Conservation (phyloP, 2,329 filamentous ascomycete genomes). For the Fulvia fulva region DNA sequence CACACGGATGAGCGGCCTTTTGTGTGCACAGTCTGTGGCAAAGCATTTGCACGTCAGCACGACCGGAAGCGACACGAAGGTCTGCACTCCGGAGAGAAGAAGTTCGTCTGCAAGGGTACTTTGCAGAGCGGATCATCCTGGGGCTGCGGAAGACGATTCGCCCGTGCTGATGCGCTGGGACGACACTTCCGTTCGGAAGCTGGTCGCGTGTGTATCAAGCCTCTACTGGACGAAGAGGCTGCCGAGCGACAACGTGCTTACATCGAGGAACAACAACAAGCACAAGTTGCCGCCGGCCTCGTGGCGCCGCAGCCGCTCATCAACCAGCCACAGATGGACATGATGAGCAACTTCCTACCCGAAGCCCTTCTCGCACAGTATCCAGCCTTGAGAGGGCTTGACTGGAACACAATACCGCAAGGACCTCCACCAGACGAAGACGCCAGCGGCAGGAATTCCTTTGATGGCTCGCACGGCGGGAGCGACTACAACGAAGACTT, state of each 20-base stretch:
- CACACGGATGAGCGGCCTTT: constrained; percentile 97
- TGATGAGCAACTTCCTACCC: constrained; percentile 68
- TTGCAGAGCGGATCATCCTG: constrained; percentile 78
- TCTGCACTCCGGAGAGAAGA: constrained; percentile 95
- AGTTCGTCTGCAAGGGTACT: constrained; percentile 92
- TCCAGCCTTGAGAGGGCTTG: constrained; percentile 83
- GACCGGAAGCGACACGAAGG: constrained; percentile 97
- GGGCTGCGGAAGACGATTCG: constrained; percentile 91
- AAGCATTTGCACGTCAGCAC: constrained; percentile 95
- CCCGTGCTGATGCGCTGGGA: constrained; percentile 88
- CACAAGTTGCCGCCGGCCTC: constrained; percentile 44
- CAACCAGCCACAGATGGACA: constrained; percentile 41
- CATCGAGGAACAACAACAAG: constrained; percentile 56
- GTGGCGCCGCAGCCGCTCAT: constrained; percentile 32
- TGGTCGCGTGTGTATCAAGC: constrained; percentile 92
- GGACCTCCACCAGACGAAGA: constrained; percentile 42
- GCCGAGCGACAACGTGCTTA: constrained; percentile 71
- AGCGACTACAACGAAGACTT: constrained; percentile 65
- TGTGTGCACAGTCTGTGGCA: constrained; percentile 93
- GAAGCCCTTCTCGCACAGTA: constrained; percentile 87
- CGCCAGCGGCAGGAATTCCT: constrained; percentile 71
- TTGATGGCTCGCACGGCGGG: constrained; percentile 65
- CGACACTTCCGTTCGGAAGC: constrained; percentile 85
- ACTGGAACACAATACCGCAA: constrained; percentile 75
- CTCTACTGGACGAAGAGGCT: constrained; percentile 92